phyloP scores from a whole-genome alignment of 352 stramenopile species.

The Pythium aquatile region DNA sequence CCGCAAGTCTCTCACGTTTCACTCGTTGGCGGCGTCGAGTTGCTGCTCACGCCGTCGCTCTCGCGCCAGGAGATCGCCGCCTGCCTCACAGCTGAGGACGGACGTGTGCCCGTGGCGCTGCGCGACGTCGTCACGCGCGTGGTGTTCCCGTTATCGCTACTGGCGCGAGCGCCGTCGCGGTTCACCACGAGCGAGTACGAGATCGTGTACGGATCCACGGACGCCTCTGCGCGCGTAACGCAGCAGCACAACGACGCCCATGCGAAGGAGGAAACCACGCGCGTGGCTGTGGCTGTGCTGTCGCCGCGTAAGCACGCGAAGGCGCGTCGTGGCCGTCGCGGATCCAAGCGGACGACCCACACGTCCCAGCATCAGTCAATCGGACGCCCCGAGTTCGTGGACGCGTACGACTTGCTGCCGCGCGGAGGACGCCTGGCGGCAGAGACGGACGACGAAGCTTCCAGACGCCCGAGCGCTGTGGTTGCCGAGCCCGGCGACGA shows the following conservation, averaged over 20 bases:
- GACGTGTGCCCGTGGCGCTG: slow-evolving; percentile 27
- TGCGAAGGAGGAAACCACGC: background rate
- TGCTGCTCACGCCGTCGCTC: slow-evolving; percentile 19
- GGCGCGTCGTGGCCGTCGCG: slow-evolving; percentile 3
- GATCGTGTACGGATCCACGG: slow-evolving; percentile 28
- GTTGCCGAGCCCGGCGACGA: slow-evolving; percentile 26
- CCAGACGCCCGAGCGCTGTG: slow-evolving; percentile 21
- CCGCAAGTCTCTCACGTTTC: background rate
- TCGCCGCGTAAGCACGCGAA: slow-evolving; percentile 5
- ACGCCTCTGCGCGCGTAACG: background rate
- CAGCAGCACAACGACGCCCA: background rate
- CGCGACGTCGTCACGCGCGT: slow-evolving; percentile 33
- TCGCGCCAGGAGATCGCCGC: slow-evolving; percentile 13
- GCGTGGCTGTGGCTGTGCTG: background rate
- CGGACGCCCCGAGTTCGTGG: slow-evolving; percentile 25
- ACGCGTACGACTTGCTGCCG: slow-evolving; percentile 26
- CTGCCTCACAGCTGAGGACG: slow-evolving; percentile 10
- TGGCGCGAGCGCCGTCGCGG: slow-evolving; percentile 45
- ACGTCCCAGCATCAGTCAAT: slow-evolving; percentile 17
- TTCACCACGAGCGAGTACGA: slow-evolving; percentile 53
- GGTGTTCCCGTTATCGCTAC: slow-evolving; percentile 70
- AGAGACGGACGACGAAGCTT: slow-evolving; percentile 21
- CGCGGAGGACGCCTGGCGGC: slow-evolving; percentile 2
- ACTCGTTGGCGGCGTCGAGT: slow-evolving; percentile 18
- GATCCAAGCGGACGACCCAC: slow-evolving; percentile 2